phyloP scores from a whole-genome alignment of 768 basidiomycete species.

The Candolleomyces eurysporus region DNA sequence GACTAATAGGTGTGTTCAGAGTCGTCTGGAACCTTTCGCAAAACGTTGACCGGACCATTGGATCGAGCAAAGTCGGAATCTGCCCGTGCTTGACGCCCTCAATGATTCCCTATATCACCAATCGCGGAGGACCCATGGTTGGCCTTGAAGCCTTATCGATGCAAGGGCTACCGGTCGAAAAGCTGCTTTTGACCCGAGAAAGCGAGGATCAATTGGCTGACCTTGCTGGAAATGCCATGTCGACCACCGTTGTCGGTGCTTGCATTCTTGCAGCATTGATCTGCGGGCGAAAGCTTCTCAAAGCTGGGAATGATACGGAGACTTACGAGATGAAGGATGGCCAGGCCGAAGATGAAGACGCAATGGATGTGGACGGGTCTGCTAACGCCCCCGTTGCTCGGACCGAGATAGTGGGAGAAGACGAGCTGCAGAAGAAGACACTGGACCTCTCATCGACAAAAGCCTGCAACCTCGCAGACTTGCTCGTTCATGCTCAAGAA shows the following conservation, averaged over 20 bases:
- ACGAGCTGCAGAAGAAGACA: conserved; percentile 57
- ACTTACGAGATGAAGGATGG: conserved; percentile 69
- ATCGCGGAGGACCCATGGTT: conserved; percentile 93
- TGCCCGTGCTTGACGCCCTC: conserved; percentile 92
- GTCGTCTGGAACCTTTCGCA: conserved; percentile 96
- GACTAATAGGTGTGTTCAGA: conserved; percentile 34
- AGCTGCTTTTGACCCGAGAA: conserved; percentile 88
- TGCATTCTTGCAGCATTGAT: conserved; percentile 83
- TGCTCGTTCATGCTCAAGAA: conserved; percentile 62
- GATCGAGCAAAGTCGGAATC: conserved; percentile 77
- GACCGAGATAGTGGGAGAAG: conserved; percentile 69
- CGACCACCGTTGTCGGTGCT: conserved; percentile 91
- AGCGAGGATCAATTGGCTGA: conserved; percentile 92
- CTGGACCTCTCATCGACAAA: conserved; percentile 66
- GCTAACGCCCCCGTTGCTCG: conserved; percentile 20
- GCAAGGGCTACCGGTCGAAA: conserved; percentile 92
- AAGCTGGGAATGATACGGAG: conserved; percentile 58
- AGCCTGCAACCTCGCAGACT: conserved; percentile 43
- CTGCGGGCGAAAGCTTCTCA: conserved; percentile 62
- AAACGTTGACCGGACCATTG: conserved; percentile 91
- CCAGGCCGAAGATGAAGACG: conserved; percentile 29
- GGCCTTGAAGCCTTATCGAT: conserved; percentile 90
- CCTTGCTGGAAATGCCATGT: conserved; percentile 97
- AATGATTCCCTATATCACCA: conserved; percentile 96
- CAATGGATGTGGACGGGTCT: conserved; percentile 14